Base-by-base conservation (phyloP, 1,284 basidiomycete species). In the Heliocybe sulcata region DNA sequence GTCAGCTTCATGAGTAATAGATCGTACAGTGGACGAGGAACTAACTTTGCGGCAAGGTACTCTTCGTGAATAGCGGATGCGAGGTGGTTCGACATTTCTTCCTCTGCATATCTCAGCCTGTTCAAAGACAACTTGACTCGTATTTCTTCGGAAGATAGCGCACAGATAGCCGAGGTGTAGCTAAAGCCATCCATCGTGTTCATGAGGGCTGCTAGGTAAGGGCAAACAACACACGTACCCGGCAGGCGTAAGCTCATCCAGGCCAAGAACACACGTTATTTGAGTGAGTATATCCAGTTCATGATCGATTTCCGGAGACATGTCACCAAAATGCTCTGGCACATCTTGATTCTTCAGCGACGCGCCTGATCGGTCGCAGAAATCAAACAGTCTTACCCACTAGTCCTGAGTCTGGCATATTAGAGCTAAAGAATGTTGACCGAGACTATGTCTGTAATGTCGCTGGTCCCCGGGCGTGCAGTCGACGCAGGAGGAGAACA, bases 41-140 rank as follows among this genome's bases (percentile, higher is more conserved):
- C 69, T 25, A 48, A 77, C 77, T 69, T 70, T 35, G 66, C 64
- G 4, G 77, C 63, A 1, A 75, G 62, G 6, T 54, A 50, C 27
- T 66, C 63, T 58, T 78, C 72, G 51, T 74, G 69, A 35, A 61
- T 59, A 16, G 67, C 51, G 1, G 60, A 59, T 10, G 66, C 63
- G 0, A 78, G 61, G 58, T 75, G 67, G 4, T 56, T 58, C 14
- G 60, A 56, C 1, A 80, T 65, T 52, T 75, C 70, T 16, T 67
- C 62, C 55, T 77, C 72, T 1, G 71, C 67, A 3, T 62, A 65
- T 29, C 58, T 52, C 2, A 77, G 61, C 2, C 65, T 65, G 26
- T 69, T 64, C 9, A 73, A 56, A 0, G 70, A 67, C 10, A 68
- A 63, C 42, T 64, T 61, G 9, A 70, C 53, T 0, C 65, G 56